Base-by-base conservation (phyloP, 331 rosid genomes). In the Quercus lobata region DNA sequence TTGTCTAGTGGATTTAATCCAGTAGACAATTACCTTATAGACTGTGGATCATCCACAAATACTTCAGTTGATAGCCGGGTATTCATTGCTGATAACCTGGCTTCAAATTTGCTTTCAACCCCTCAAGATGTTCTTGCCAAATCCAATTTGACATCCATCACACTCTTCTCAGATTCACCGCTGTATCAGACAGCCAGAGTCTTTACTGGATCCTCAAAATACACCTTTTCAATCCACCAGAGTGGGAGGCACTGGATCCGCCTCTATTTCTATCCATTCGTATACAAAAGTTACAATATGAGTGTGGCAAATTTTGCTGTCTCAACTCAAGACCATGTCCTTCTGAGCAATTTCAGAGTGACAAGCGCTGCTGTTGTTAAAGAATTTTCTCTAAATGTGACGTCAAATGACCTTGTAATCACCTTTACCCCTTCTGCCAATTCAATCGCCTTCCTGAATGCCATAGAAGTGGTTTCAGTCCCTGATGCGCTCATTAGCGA, bases 211-310 rank as follows among this genome's bases (percentile, higher is more conserved):
- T 22, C 86, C 32, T 90, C 98, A 10, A 78, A 87, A 73, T 93
- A 86, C 83, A 87, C 83, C 3, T 91, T 93, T 75, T 54, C 90
- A 5, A 74, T 90, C 49, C 30, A 65, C 57, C 81, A 70, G 62
- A 73, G 77, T 19, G 97, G 93, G 37, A 85, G 96, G 61, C 92
- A 85, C 78, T 91, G 98, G 97, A 89, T 92, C 91, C 95, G 96
- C 72, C 91, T 92, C 41, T 89, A 92, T 80, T 89, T 92, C 85
- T 90, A 77, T 73, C 92, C 98, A 3, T 85, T 93, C 75, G 24
- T 22, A 1, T 84, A 81, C 30, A 78, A 73, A 22, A 81, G 69
- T 17, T 86, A 79, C 73, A 57, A 85, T 73, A 35, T 93, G 84
- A 80, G 79, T 77, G 68, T 81, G 25, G 93, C 98, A 14, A 88